Evolutionary conservation across 305 asterid species (phyloP).

Genomic region (Fraxinus latifolia): DNA sequence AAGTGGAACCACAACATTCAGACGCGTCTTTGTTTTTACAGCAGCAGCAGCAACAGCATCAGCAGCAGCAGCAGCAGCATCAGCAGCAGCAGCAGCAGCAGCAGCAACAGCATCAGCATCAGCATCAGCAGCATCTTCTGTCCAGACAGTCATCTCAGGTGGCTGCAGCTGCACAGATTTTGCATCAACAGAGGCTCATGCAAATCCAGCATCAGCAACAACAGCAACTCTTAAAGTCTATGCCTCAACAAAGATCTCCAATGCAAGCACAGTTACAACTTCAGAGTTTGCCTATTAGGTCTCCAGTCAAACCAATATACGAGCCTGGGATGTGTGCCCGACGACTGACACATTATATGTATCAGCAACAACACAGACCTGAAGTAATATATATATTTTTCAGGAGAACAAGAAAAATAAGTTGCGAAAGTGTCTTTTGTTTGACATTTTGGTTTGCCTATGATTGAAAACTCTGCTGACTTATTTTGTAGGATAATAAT

Average conservation of each 20-base stretch:
- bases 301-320: conserved; percentile 27
- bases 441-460: neutral
- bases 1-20: conserved; percentile 49
- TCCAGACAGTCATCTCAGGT: conserved; percentile 20
- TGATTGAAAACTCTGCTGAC: neutral
- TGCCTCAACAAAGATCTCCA: conserved; percentile 75
- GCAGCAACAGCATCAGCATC: neutral
- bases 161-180: conserved; percentile 11
- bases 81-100: neutral
- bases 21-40: neutral
- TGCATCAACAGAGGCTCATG: neutral
- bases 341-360: conserved; percentile 49
- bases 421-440: conserved; percentile 1
- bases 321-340: conserved; percentile 44
- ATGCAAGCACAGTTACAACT: conserved; percentile 63
- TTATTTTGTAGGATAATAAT: conserved; percentile 43
- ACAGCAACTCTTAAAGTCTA: neutral
- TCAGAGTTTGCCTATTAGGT: conserved; percentile 42
- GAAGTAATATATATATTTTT: conserved; percentile 29
- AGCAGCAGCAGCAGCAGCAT: neutral
- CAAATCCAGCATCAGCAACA: neutral
- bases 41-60: neutral
- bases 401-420: neutral
- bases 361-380: conserved; percentile 46
- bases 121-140: neutral